Evolutionary conservation across 768 basidiomycete species (phyloP).

Genomic region (Heimioporus sp.): DNA sequence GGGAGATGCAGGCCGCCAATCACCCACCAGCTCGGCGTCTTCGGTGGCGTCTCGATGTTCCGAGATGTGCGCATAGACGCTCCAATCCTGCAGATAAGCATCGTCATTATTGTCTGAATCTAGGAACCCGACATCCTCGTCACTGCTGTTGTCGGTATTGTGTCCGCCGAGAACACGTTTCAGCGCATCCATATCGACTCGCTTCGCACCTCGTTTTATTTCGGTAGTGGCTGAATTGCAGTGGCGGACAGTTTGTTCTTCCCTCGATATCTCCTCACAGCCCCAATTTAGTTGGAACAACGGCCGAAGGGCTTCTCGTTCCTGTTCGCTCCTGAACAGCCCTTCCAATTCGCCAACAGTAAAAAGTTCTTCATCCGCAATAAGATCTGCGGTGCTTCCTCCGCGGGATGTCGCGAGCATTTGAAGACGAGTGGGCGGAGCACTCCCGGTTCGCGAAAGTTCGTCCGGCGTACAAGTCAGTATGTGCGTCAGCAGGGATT

Average conservation of each 20-base stretch:
- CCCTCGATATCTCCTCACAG: constrained; percentile 19
- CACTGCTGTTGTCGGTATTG: constrained; percentile 20
- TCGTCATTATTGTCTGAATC: constrained; percentile 20
- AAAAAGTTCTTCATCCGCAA: constrained; percentile 73
- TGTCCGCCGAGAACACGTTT: constrained; percentile 44
- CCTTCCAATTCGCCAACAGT: constrained; percentile 65
- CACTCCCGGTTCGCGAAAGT: constrained; percentile 24
- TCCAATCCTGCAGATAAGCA: constrained; percentile 11
- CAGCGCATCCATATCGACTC: constrained; percentile 59
- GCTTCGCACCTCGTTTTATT: constrained; percentile 32
- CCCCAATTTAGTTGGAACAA: constrained; percentile 39
- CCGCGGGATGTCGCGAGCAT: constrained; percentile 57
- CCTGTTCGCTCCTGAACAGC: constrained; percentile 51
- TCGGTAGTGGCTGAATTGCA: constrained; percentile 9
- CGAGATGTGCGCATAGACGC: constrained; percentile 8
- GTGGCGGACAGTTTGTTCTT: constrained; percentile 15
- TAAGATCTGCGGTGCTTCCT: constrained; percentile 45
- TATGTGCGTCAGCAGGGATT: constrained; percentile 49
- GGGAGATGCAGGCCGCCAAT: constrained; percentile 45
- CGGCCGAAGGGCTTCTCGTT: constrained; percentile 43
- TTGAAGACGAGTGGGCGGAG: constrained; percentile 62
- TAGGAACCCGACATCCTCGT: constrained; percentile 18
- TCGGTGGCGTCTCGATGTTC: constrained; percentile 12
- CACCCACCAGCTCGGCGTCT: constrained; percentile 39
- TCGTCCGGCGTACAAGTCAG: constrained; percentile 43